Percentiles rank a stretch among this genome's conserved stretches.
These are phyloP conservation scores for Pichia gijzeniarum DNA, from an alignment of 805 yeast genomes.

Conservation along the genomic window DNA sequence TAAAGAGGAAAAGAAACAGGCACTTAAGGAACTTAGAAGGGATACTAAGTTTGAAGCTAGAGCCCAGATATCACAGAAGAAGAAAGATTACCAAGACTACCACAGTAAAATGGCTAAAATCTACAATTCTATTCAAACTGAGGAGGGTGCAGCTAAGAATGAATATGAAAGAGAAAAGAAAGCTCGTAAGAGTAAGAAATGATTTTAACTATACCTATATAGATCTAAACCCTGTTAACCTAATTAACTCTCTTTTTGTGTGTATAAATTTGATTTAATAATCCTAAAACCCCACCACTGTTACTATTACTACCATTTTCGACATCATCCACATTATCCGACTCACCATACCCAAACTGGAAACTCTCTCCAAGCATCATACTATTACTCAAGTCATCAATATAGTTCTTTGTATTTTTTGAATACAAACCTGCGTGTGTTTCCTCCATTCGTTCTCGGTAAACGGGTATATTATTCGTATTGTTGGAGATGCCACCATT, in stretches of 20 bases:
- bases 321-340: slow-evolving; percentile 12
- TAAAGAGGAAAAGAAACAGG: slow-evolving; percentile 87
- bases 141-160: slow-evolving; percentile 93
- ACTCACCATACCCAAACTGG: slow-evolving; percentile 31
- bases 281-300: slow-evolving; percentile 36
- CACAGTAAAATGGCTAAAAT: slow-evolving; percentile 87
- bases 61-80: slow-evolving; percentile 74
- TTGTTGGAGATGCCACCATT: slow-evolving; percentile 8
- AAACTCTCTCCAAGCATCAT: slow-evolving; percentile 39
- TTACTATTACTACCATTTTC: slow-evolving; percentile 7
- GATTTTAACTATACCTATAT: not conserved
- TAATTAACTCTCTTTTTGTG: slow-evolving; percentile 26
- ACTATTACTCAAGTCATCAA: slow-evolving; percentile 26
- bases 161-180: slow-evolving; percentile 83
- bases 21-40: slow-evolving; percentile 83
- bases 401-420: slow-evolving; percentile 19
- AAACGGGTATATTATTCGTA: not conserved
- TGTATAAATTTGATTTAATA: slow-evolving; percentile 74
- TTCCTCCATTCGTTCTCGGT: slow-evolving; percentile 19
- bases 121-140: slow-evolving; percentile 80
- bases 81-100: slow-evolving; percentile 66
- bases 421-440: slow-evolving; percentile 27
- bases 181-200: slow-evolving; percentile 39
- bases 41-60: slow-evolving; percentile 84
- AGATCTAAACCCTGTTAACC: not conserved